Percentiles rank a stretch among this genome's conserved stretches.
Evolutionary conservation across 495 filamentous ascomycete genomes (phyloP).

Genomic region (Trichoderma gamsii): DNA sequence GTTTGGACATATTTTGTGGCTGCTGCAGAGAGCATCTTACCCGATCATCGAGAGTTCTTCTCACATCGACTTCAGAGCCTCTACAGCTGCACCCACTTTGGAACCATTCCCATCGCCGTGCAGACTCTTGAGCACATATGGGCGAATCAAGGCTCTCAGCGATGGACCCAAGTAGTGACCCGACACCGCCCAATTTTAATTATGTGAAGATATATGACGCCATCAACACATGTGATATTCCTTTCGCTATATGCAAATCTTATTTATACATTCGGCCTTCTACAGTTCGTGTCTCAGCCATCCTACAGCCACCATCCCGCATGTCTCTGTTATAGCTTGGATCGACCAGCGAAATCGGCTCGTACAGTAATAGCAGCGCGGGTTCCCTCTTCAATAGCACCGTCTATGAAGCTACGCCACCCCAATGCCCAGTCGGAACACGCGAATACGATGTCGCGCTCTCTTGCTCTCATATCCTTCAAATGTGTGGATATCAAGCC

Average conservation of each 20-base stretch:
- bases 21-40: neutral
- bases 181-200: slow-evolving; percentile 2
- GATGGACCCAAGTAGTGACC: slow-evolving; percentile 9
- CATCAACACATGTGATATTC: neutral
- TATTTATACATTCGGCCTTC: neutral
- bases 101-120: slow-evolving; percentile 2
- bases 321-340: slow-evolving; percentile 1
- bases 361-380: slow-evolving; percentile 3
- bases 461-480: slow-evolving; percentile 12
- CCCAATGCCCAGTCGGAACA: slow-evolving; percentile 6
- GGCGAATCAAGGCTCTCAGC: neutral
- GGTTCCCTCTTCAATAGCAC: slow-evolving; percentile 9
- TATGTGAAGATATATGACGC: neutral
- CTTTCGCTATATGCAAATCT: neutral
- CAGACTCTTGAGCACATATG: slow-evolving; percentile 5
- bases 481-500: slow-evolving; percentile 3
- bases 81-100: slow-evolving; percentile 7
- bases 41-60: neutral
- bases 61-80: neutral
- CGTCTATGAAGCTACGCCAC: slow-evolving; percentile 7
- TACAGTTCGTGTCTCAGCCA: neutral
- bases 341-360: neutral
- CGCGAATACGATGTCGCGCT: neutral
- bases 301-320: neutral
- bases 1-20: slow-evolving; percentile 8